Conservation (phyloP, 176 grass and related monocot genomes). For the Zizania latifolia region DNA sequence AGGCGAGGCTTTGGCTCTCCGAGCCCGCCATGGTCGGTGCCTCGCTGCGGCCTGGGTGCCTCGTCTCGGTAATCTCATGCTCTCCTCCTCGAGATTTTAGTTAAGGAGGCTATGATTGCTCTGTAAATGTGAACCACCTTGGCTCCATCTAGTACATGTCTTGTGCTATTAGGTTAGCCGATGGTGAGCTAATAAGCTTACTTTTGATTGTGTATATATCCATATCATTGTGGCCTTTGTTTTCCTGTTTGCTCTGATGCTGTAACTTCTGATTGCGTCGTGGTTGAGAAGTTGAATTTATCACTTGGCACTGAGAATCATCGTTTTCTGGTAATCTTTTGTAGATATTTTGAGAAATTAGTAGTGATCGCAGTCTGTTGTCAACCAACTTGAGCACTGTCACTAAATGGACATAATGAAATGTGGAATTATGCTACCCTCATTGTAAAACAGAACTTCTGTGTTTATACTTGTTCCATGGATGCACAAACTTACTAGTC, state of each 20-base stretch:
- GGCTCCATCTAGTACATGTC: background rate
- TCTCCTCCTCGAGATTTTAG: background rate
- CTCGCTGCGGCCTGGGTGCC: slow-evolving; percentile 55
- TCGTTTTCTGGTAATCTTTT: background rate
- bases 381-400: background rate
- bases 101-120: background rate
- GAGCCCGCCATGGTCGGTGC: slow-evolving; percentile 51
- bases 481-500: background rate
- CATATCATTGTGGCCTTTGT: background rate
- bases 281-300: background rate
- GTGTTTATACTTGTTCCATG: background rate
- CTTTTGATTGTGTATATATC: background rate
- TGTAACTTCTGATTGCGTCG: background rate
- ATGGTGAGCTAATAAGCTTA: background rate
- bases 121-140: background rate
- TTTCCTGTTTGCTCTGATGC: background rate
- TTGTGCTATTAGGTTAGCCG: background rate
- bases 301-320: background rate
- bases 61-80: slow-evolving; percentile 50
- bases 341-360: background rate
- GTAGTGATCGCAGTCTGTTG: background rate
- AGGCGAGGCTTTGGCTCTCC: slow-evolving; percentile 58
- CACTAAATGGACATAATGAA: background rate
- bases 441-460: background rate
- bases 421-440: background rate